Evolutionary conservation across 768 basidiomycete genomes (phyloP), one percentile per base, ranked within the genome.

Genomic region (Leccinum broughii): DNA sequence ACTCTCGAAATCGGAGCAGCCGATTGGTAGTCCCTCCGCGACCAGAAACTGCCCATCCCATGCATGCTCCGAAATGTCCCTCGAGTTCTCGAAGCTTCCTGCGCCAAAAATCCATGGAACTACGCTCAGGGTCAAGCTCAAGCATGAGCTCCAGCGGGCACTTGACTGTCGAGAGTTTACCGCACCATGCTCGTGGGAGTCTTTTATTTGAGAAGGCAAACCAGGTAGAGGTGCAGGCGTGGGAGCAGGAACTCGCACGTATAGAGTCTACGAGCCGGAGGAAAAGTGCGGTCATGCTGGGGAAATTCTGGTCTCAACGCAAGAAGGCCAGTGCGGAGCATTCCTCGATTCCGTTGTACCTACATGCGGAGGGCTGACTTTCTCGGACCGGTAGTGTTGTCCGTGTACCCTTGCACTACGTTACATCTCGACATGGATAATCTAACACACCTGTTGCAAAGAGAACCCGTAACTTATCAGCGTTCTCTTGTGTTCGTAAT

Each of bases 221-320:
- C 57, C 65, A 65, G 24, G 65, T 75, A 37, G 78, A 80, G 48
- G 77, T 85, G 69, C 77, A 79, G 57, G 90, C 86, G 64, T 93
- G 91, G 90, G 91, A 92, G 72, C 85, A 84, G 70, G 89, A 92
- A 77, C 79, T 91, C 50, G 84, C 80, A 61, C 80, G 83, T 62
- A 90, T 92, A 64, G 90, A 91, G 74, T 75, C 78, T 65, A 77
- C 76, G 72, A 88, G 84, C 73, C 82, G 81, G 56, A 71, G 76
- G 58, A 76, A 71, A 56, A 81, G 75, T 51, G 72, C 66, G 20
- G 70, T 72, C 52, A 78, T 81, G 72, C 59, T 77, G 20, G 73
- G 71, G 44, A 46, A 46, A n/a, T 65, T 74, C 39, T 52, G 61
- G 55, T 66, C 70, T 9, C 70, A 64, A 48, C 69, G 72, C 54